Percentiles rank a stretch among this genome's conserved stretches.
Evolutionary conservation across 2,329 filamentous ascomycete genomes (phyloP).

Genomic region (Aspergillus aculeatinus): DNA sequence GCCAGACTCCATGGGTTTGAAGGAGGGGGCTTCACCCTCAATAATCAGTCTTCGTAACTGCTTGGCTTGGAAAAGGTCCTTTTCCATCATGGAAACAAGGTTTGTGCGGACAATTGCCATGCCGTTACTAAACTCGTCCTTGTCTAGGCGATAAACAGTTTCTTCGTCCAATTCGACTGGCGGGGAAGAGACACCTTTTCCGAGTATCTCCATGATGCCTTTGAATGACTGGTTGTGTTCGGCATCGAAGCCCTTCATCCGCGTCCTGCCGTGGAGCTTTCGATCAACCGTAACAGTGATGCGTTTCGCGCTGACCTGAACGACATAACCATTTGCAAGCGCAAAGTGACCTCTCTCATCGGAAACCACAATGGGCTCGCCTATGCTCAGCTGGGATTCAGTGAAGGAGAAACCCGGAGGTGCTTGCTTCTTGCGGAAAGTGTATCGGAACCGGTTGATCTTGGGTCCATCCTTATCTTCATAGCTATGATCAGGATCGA

Average conservation of each 20-base stretch:
- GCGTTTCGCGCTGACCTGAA: constrained; percentile 68
- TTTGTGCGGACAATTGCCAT: constrained; percentile 96
- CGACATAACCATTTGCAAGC: constrained; percentile 86
- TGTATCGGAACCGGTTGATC: constrained; percentile 90
- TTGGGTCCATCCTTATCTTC: constrained; percentile 71
- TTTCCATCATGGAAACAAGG: constrained; percentile 85
- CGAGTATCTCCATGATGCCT: constrained; percentile 83
- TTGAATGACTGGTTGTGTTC: constrained; percentile 78
- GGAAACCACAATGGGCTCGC: constrained; percentile 93
- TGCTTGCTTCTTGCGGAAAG: constrained; percentile 69
- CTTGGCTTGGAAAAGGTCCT: constrained; percentile 67
- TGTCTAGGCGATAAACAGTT: constrained; percentile 79
- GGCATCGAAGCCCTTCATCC: constrained; percentile 72
- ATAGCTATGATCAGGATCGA: constrained; percentile 72
- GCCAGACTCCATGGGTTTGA: constrained; percentile 65
- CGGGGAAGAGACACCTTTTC: constrained; percentile 46
- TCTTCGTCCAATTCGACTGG: constrained; percentile 49
- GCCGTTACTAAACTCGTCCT: constrained; percentile 97
- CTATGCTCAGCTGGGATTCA: constrained; percentile 82
- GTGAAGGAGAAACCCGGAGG: constrained; percentile 73
- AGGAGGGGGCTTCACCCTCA: constrained; percentile 70
- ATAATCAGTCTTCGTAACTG: constrained; percentile 78
- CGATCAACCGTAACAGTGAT: constrained; percentile 91
- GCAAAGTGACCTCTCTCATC: constrained; percentile 95
- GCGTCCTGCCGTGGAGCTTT: constrained; percentile 79